A percentile compares a stretch with the other conserved stretches of the same genome.
Conservation (phyloP, 2,329 filamentous ascomycete species). For the Zopfia rhizophila region DNA sequence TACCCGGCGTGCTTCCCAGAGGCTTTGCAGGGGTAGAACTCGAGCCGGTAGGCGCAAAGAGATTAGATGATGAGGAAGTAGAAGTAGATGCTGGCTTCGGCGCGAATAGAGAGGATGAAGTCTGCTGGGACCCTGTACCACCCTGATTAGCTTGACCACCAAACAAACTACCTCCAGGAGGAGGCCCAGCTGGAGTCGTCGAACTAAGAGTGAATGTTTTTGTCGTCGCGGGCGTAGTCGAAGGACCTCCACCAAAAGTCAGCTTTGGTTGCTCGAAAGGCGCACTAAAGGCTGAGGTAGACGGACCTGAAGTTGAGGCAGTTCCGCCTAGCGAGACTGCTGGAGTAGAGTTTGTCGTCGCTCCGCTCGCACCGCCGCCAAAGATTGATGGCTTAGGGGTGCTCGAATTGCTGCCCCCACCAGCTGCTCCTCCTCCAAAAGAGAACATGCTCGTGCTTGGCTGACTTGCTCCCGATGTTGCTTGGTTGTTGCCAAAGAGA, state of each 20-base stretch:
- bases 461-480: constrained; percentile 35
- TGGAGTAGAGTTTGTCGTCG: constrained; percentile 26
- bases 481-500: constrained; percentile 38
- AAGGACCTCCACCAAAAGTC: constrained; percentile 1
- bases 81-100: constrained; percentile 39
- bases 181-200: constrained; percentile 52
- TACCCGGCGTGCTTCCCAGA: constrained; percentile 31
- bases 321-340: constrained; percentile 33
- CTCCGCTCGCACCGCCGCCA: constrained; percentile 25
- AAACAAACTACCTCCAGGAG: constrained; percentile 45
- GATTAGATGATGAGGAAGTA: constrained; percentile 35
- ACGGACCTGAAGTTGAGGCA: constrained; percentile 20
- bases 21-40: constrained; percentile 34
- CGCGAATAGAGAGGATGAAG: constrained; percentile 33
- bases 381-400: constrained; percentile 39
- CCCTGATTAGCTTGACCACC: constrained; percentile 28
- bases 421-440: constrained; percentile 29
- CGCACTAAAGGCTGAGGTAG: too few species aligned
- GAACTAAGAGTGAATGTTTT: constrained; percentile 51
- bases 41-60: constrained; percentile 40
- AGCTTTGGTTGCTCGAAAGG: constrained; percentile 1
- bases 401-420: constrained; percentile 7
- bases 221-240: constrained; percentile 45
- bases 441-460: constrained; percentile 16
- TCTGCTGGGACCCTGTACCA: constrained; percentile 22